Conservation (phyloP, 2,329 filamentous ascomycete genomes). For the Ceratocystis harringtonii region DNA sequence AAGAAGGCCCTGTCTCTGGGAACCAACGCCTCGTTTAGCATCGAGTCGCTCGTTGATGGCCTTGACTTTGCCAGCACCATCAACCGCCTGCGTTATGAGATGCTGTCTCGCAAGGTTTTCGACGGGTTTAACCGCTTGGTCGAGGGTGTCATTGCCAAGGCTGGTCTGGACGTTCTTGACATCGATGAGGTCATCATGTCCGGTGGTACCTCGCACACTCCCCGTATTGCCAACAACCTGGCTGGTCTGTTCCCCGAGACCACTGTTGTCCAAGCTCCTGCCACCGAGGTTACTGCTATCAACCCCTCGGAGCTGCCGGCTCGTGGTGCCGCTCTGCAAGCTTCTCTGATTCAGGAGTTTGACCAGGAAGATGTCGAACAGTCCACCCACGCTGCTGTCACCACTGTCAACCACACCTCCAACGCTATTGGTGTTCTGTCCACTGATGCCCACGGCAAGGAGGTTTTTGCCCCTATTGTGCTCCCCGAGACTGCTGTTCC, state of each 20-base stretch:
- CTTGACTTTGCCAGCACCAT: slow-evolving; percentile 83
- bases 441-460: slow-evolving; percentile 41
- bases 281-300: slow-evolving; percentile 61
- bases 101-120: slow-evolving; percentile 73
- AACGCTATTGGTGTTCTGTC: slow-evolving; percentile 79
- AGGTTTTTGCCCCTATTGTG: slow-evolving; percentile 68
- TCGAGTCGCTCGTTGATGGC: slow-evolving; percentile 79
- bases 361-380: slow-evolving; percentile 88
- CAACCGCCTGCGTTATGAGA: slow-evolving; percentile 87
- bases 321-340: slow-evolving; percentile 87
- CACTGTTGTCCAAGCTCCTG: slow-evolving; percentile 67
- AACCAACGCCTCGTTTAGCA: slow-evolving; percentile 75
- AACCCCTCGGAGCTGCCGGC: slow-evolving; percentile 87
- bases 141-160: slow-evolving; percentile 77
- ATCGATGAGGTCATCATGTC: slow-evolving; percentile 89
- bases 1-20: slow-evolving; percentile 88
- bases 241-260: slow-evolving; percentile 64
- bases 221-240: slow-evolving; percentile 75
- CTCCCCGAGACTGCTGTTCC: slow-evolving; percentile 79
- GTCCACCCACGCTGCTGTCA: slow-evolving; percentile 88
- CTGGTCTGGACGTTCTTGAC: slow-evolving; percentile 78
- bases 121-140: slow-evolving; percentile 76
- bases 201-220: slow-evolving; percentile 84
- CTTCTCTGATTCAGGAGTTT: slow-evolving; percentile 85
- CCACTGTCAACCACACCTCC: slow-evolving; percentile 77